Evolutionary conservation across 1,284 basidiomycete species (phyloP).

Genomic region (Puccinia sorghi): DNA sequence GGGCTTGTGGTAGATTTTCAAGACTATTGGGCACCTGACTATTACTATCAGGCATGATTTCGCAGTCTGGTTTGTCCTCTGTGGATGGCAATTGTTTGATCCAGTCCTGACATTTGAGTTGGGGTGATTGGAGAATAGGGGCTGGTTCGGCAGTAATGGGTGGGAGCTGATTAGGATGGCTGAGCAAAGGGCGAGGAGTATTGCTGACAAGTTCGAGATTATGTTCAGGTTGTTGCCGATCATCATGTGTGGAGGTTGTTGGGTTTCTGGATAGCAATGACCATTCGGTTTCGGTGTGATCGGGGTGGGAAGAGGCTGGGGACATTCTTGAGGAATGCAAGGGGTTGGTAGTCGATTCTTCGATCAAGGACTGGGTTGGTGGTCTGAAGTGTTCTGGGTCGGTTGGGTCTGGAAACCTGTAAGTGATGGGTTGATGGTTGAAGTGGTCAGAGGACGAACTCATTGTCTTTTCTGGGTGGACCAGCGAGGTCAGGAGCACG

Average conservation of each 20-base stretch:
- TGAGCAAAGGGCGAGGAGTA: too few relatives aligned
- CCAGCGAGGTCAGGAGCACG: too few relatives aligned
- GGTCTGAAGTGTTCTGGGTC: not conserved
- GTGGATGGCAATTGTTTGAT: not conserved
- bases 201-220: too few relatives aligned
- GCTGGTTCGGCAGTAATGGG: too few relatives aligned
- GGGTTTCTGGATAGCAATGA: not conserved
- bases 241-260: not conserved
- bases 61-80: not conserved
- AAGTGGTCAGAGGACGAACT: not conserved
- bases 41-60: not conserved
- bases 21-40: not conserved
- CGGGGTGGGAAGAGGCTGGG: too few relatives aligned
- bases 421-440: not conserved
- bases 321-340: not conserved
- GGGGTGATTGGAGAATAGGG: too few relatives aligned
- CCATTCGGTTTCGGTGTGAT: not conserved
- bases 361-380: not conserved
- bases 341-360: not conserved
- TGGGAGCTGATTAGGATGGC: too few relatives aligned
- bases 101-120: not conserved
- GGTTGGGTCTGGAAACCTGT: conserved; percentile 16
- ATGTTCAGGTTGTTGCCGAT: not conserved
- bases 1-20: not conserved
- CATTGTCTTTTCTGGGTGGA: too few relatives aligned